phyloP scores from a whole-genome alignment of 306 rosid species.

The Myrica gale region DNA sequence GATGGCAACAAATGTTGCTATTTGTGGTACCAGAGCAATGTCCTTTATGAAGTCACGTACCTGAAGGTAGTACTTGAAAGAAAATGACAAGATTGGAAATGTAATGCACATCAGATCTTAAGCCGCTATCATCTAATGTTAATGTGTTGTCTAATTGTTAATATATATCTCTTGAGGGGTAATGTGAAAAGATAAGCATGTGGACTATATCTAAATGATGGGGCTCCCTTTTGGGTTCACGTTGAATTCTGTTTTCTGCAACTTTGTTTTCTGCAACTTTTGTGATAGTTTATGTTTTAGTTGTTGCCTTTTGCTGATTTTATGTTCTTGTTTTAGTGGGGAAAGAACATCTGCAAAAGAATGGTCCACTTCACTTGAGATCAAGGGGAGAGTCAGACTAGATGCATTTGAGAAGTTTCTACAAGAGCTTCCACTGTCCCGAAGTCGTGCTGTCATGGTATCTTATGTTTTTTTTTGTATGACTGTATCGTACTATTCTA shows the following conservation, averaged over 20 bases:
- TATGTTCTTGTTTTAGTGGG: slow-evolving; percentile 57
- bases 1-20: neutral
- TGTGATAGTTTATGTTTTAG: neutral
- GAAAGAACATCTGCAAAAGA: slow-evolving; percentile 70
- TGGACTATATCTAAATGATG: neutral
- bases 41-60: neutral
- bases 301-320: slow-evolving; percentile 25
- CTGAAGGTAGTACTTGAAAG: neutral
- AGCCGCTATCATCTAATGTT: neutral
- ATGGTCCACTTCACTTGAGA: slow-evolving; percentile 85
- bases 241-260: neutral
- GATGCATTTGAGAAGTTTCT: slow-evolving; percentile 92
- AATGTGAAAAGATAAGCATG: neutral
- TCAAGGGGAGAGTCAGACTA: slow-evolving; percentile 94
- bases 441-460: slow-evolving; percentile 99
- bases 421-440: slow-evolving; percentile 79
- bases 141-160: neutral
- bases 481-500: slow-evolving; percentile 11
- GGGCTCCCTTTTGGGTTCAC: neutral
- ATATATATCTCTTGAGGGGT: neutral
- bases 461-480: slow-evolving; percentile 50
- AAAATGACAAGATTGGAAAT: too few relatives aligned
- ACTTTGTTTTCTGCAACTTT: neutral
- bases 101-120: neutral
- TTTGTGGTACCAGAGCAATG: neutral